Evolutionary conservation across 2,329 filamentous ascomycete genomes (phyloP).

Genomic region (Aureobasidium sp.): DNA sequence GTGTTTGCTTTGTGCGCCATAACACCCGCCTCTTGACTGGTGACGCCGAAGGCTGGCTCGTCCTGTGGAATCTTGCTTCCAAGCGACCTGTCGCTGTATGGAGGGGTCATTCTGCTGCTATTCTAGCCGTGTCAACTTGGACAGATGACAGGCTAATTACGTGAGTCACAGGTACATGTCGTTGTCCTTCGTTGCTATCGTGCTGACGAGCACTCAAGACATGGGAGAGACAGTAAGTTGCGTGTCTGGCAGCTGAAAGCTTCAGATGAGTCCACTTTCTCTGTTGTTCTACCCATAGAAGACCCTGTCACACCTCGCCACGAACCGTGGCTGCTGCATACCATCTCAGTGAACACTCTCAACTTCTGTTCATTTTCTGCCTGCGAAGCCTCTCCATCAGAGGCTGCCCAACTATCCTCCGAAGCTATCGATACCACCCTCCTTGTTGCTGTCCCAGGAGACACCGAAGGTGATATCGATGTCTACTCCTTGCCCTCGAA

Average conservation of each 20-base stretch:
- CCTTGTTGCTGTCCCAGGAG: constrained; percentile 66
- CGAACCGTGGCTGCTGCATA: constrained; percentile 77
- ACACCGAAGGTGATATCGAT: constrained; percentile 54
- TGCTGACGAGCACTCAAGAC: constrained; percentile 43
- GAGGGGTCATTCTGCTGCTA: constrained; percentile 70
- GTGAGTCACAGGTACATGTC: constrained; percentile 43
- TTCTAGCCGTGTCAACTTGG: constrained; percentile 69
- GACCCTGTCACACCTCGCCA: constrained; percentile 37
- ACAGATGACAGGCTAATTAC: constrained; percentile 68
- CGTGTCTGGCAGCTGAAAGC: constrained; percentile 69
- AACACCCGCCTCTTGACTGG: constrained; percentile 77
- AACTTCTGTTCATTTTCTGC: constrained; percentile 86
- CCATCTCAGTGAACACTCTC: constrained; percentile 79
- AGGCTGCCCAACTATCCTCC: neutral
- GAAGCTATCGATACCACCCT: constrained; percentile 24
- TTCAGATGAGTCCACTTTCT: constrained; percentile 55
- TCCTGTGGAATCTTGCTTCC: constrained; percentile 75
- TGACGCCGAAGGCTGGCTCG: constrained; percentile 82
- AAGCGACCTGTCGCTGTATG: constrained; percentile 78
- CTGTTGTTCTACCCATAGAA: constrained; percentile 64
- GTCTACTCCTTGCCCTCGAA: constrained; percentile 76
- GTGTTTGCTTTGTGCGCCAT: constrained; percentile 59
- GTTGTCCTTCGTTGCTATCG: neutral
- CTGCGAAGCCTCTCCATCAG: constrained; percentile 30
- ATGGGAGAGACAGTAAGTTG: constrained; percentile 82